A percentile compares a stretch with the other conserved stretches of the same genome.
These are phyloP conservation scores for Aspergillus proliferans DNA, from an alignment of 2,329 filamentous ascomycete species.

Conservation along the genomic window DNA sequence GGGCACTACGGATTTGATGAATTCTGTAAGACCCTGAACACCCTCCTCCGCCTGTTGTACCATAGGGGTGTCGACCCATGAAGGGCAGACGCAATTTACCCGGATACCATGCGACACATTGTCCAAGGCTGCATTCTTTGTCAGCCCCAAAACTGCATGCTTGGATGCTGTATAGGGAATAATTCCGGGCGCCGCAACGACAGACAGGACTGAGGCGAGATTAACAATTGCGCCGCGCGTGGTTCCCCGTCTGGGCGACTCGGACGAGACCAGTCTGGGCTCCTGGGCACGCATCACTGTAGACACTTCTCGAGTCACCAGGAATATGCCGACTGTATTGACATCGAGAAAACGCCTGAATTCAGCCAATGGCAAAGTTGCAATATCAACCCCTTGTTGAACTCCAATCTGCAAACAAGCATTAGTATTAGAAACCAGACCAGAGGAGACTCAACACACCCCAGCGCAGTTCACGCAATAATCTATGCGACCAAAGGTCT, in stretches of 20 bases:
- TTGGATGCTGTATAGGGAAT: constrained; percentile 21
- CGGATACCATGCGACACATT: constrained; percentile 21
- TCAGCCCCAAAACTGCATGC: constrained; percentile 41
- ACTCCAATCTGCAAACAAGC: constrained; percentile 2
- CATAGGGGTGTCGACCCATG: constrained; percentile 27
- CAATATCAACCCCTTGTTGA: not conserved
- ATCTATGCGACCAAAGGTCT: constrained; percentile 20
- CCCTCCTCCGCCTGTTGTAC: constrained; percentile 10
- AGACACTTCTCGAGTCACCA: too few species aligned
- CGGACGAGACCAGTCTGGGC: constrained; percentile 9
- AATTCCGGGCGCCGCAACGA: constrained; percentile 30
- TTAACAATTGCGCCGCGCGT: constrained; percentile 34
- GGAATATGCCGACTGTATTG: constrained; percentile 15
- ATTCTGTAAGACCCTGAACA: constrained; percentile 4
- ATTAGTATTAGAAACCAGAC: not conserved
- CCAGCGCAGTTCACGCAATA: constrained; percentile 19
- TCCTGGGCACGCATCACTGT: too few species aligned
- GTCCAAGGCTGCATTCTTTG: constrained; percentile 30
- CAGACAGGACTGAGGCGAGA: constrained; percentile 30
- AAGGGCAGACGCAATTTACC: constrained; percentile 28
- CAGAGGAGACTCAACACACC: constrained; percentile 3
- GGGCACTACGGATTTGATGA: constrained; percentile 8
- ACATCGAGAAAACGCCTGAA: constrained; percentile 32
- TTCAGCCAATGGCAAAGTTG: constrained; percentile 13
- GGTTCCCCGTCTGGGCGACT: constrained; percentile 8